Conservation (phyloP, 495 filamentous ascomycete genomes). For the Aspergillus diversus region DNA sequence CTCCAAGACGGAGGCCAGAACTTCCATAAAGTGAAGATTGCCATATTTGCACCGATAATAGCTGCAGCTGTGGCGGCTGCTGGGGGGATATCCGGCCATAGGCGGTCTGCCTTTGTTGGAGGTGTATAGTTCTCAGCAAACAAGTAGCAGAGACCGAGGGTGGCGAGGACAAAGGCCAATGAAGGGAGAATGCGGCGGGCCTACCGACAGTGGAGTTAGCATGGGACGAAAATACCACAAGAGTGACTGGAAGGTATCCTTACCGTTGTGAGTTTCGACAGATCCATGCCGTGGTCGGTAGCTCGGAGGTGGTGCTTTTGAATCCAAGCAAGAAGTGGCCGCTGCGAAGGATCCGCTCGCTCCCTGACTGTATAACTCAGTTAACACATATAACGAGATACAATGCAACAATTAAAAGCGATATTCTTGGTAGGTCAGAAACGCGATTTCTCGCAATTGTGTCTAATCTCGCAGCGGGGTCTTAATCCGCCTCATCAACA, state of each 20-base stretch:
- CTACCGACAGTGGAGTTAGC: constrained; percentile 27
- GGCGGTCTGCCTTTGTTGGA: constrained; percentile 56
- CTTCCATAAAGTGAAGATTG: constrained; percentile 67
- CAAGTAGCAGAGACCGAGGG: constrained; percentile 53
- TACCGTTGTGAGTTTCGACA: constrained; percentile 42
- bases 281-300: constrained; percentile 38
- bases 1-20: constrained; percentile 66
- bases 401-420: not conserved
- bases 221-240: not conserved
- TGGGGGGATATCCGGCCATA: constrained; percentile 76
- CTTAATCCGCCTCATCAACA: constrained; percentile 99
- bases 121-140: constrained; percentile 67
- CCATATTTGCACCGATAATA: constrained; percentile 67
- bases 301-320: constrained; percentile 49
- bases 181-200: constrained; percentile 68
- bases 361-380: constrained; percentile 32
- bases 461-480: constrained; percentile 88
- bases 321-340: constrained; percentile 53
- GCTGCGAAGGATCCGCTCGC: constrained; percentile 47
- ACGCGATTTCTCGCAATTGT: constrained; percentile 75
- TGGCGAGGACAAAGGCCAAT: constrained; percentile 55
- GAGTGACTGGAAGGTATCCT: not conserved
- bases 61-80: constrained; percentile 74
- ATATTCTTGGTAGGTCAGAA: constrained; percentile 64
- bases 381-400: constrained; percentile 1